phyloP scores from a whole-genome alignment of 257 asterid genomes.

The Jacaranda copaia region DNA sequence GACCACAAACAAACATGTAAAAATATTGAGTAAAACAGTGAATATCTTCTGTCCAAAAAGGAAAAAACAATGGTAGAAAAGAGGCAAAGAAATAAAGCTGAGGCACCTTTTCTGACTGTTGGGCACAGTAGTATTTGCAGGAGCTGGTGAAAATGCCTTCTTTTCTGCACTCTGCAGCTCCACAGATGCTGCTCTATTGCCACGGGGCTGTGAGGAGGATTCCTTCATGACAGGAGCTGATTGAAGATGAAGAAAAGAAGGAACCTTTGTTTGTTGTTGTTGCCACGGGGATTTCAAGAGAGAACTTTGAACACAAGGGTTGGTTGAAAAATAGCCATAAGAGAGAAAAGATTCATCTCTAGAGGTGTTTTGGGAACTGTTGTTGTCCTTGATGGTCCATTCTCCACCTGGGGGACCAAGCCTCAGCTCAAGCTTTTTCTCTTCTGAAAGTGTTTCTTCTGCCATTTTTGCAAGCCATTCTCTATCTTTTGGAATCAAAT shows the following conservation, averaged over 20 bases:
- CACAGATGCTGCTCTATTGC: slow-evolving; percentile 43
- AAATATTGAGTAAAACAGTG: slow-evolving; percentile 51
- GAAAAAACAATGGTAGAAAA: slow-evolving; percentile 30
- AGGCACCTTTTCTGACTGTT: slow-evolving; percentile 84
- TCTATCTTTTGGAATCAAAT: slow-evolving; percentile 61
- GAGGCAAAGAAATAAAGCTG: slow-evolving; percentile 40
- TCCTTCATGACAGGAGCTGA: slow-evolving; percentile 58
- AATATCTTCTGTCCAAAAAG: slow-evolving; percentile 58
- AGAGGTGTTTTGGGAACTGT: slow-evolving; percentile 21
- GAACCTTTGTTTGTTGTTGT: slow-evolving; percentile 36
- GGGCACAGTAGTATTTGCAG: slow-evolving; percentile 72
- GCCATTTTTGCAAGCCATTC: slow-evolving; percentile 50
- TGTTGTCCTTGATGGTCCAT: slow-evolving; percentile 43
- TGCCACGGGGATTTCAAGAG: slow-evolving; percentile 48
- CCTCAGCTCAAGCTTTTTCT: slow-evolving; percentile 77
- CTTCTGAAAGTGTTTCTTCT: slow-evolving; percentile 55
- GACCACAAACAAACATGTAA: slow-evolving; percentile 56
- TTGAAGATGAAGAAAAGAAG: slow-evolving; percentile 54
- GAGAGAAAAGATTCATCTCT: slow-evolving; percentile 34
- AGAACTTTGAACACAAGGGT: slow-evolving; percentile 25
- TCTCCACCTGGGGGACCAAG: slow-evolving; percentile 88
- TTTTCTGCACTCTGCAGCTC: slow-evolving; percentile 63
- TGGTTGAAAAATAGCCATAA: slow-evolving; percentile 42
- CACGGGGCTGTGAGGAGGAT: slow-evolving; percentile 67
- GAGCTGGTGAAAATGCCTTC: slow-evolving; percentile 59